Conservation (phyloP, 257 asterid species). For the Solanum bukasovii region DNA sequence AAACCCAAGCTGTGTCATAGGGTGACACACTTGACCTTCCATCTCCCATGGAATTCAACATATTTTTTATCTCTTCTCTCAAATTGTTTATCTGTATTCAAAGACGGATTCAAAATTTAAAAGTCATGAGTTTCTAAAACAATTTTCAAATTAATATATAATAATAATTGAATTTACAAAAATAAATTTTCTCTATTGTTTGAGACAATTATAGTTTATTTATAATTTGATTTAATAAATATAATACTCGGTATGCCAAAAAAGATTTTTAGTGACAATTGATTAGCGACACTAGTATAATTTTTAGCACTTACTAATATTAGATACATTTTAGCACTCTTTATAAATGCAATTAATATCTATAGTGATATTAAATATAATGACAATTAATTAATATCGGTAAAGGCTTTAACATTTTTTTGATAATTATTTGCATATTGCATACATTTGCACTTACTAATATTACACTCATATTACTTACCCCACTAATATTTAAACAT, state of each 20-base stretch:
- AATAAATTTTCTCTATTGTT: too few relatives aligned
- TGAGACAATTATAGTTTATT: neutral
- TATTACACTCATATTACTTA: too few relatives aligned
- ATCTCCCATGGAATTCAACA: slow-evolving; percentile 1
- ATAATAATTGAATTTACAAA: too few relatives aligned
- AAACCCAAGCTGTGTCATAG: slow-evolving; percentile 5
- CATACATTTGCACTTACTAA: too few relatives aligned
- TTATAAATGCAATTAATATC: too few relatives aligned
- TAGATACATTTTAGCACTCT: too few relatives aligned
- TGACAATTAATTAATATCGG: too few relatives aligned
- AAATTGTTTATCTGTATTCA: neutral
- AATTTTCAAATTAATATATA: neutral
- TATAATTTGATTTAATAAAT: too few relatives aligned
- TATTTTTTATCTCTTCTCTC: neutral
- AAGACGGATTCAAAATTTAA: neutral
- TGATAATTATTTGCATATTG: too few relatives aligned
- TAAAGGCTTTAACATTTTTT: too few relatives aligned
- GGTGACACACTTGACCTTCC: slow-evolving; percentile 1
- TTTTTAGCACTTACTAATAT: neutral
- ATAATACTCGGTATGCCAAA: too few relatives aligned
- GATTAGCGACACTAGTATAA: neutral
- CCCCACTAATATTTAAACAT: neutral
- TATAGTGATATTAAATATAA: too few relatives aligned
- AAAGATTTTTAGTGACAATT: neutral
- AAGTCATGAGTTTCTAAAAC: neutral